Evolutionary conservation across 129 eudicot genomes (phyloP), one percentile per base, ranked within the genome.

Genomic region (Flaveria brownii): DNA sequence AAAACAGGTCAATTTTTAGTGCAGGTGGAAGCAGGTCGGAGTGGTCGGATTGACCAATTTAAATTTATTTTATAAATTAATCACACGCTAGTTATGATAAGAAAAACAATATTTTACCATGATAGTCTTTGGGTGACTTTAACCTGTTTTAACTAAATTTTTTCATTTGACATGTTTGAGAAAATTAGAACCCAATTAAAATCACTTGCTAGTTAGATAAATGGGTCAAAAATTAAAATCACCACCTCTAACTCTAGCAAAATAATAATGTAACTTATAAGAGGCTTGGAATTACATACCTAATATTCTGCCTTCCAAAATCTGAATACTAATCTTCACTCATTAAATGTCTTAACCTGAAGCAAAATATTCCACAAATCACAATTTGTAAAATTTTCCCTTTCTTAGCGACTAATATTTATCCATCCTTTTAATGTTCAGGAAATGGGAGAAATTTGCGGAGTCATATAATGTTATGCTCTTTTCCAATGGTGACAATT

Each of bases 371-470:
- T 45, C 63, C 60, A 20, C 13, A 47, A 56, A 43, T 78, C 56
- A 33, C 46, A 20, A 47, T 30, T 8, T 28, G 60, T 33, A 13
- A 57, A 30, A 5, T 20, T 18, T 71, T 62, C 7, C 49, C 47
- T 59, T 78, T 49, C 46, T 73, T 16, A 73, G 11, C 41, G 23
- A 23, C 22, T 43, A 74, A 41, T 22, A 45, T 25, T 43, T 25
- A 18, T 74, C 43, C 59, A 17, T 43, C 43, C 67, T 15, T 77
- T 64, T 77, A 42, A 20, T 68, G 60, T 77, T 36, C 76, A 93
- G 98, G 84, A 83, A 73, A 81, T 93, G 98, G 98, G 96, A 87
- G 71, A 93, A 93, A 64, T 90, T 90, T 84, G 98, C 88, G 78
- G 98, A 93, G 28, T 93, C 98, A 0, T 88, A 93, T 86, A 84